Conservation (phyloP, 805 yeast genomes). For the Wickerhamomyces kurtzmanii region DNA sequence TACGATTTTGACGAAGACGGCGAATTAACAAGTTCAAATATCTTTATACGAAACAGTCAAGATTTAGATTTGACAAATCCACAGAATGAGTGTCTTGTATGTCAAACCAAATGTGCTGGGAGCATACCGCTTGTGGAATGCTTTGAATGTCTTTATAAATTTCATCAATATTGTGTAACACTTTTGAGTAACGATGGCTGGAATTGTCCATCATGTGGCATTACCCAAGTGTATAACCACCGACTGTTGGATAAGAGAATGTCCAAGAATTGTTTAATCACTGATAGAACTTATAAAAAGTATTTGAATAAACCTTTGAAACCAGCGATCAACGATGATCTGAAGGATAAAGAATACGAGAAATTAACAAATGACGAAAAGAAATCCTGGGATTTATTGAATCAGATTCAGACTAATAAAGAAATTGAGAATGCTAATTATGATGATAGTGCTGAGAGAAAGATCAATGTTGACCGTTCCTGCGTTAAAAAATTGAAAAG, state of each 20-base stretch:
- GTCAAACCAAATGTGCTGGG: slow-evolving; percentile 12
- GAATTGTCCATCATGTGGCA: slow-evolving; percentile 45
- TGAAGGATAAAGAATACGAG: not conserved
- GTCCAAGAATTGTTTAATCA: slow-evolving; percentile 17
- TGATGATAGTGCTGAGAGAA: slow-evolving; percentile 1
- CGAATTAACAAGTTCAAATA: slow-evolving; percentile 3
- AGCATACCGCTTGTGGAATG: slow-evolving; percentile 10
- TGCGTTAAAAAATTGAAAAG: not conserved
- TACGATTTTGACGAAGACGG: slow-evolving; percentile 3
- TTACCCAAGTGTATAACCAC: slow-evolving; percentile 21
- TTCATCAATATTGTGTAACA: slow-evolving; percentile 32
- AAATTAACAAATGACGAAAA: not conserved
- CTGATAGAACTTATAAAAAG: slow-evolving; percentile 17
- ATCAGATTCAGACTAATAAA: no score
- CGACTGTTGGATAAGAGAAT: slow-evolving; percentile 14
- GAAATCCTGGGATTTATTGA: slow-evolving; percentile 2
- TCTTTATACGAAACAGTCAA: slow-evolving; percentile 6
- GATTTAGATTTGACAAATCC: slow-evolving; percentile 10
- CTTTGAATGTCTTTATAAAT: slow-evolving; percentile 25
- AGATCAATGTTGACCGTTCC: not conserved
- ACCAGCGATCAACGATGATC: not conserved
- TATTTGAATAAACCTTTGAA: slow-evolving; percentile 9
- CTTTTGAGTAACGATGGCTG: slow-evolving; percentile 18
- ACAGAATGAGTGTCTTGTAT: slow-evolving; percentile 14
- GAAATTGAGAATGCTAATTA: slow-evolving; percentile 9